Base-by-base conservation (phyloP, 1,284 basidiomycete species). In the Coriolopsis trogii region DNA sequence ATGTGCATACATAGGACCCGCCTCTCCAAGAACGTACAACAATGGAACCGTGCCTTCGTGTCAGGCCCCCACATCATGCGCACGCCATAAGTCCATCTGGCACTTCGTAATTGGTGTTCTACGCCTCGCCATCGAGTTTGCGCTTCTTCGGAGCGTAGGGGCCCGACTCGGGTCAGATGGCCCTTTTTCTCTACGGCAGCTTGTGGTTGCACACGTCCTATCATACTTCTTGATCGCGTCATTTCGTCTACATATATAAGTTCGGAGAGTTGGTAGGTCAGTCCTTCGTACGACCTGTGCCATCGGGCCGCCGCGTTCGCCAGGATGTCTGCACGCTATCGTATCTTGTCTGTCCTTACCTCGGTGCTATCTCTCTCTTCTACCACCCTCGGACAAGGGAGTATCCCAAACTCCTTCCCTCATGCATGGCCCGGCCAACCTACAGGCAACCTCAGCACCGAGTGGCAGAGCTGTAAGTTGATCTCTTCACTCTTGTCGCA, bases 381-480 rank as follows among this genome's bases (percentile, higher is more conserved):
- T 12, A 3, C 25, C n/a, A 55, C 40, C 33, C 41, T 50, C 18
- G 55, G 33, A 4, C 58, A 60, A 39, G 30, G 45, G 29, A 52
- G 29, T 23, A 25, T 59, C 10, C 58, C 58, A 16, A 60, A 60
- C 34, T 53, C 58, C 16, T 60, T 60, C 41, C 64, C 64, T 47
- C 62, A 63, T n/a, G 58, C 53, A n/a, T 63, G 61, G 58, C 60
- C 62, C 18, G 62, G 62, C 18, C 55, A 62, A 46, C 62, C 62
- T 3, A 52, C 39, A 4, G 60, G 57, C 9, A 60, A 59, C 47
- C 70, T 67, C 54, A 63, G 66, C 46, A 55, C 66, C 16, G 62
- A 58, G 23, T 70, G 69, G 67, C 67, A 70, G 46, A 53, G 60
- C 25, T 67, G 68, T 70, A 41, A 43, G 64, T 59, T 26, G 28